phyloP scores from a whole-genome alignment of 345 rosid genomes.

The Pugionium dolabratum region DNA sequence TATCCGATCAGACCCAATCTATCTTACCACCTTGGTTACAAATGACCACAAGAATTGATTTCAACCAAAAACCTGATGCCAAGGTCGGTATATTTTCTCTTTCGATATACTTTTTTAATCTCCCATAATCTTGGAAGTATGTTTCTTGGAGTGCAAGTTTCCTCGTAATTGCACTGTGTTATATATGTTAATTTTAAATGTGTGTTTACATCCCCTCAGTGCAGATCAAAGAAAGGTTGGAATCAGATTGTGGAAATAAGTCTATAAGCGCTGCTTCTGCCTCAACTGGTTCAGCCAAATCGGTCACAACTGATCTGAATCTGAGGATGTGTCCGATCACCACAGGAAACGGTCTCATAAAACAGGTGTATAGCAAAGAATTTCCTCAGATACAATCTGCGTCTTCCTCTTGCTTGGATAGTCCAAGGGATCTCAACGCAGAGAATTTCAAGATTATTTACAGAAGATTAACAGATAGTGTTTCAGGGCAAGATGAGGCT shows the following conservation, averaged over 20 bases:
- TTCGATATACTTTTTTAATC: background rate
- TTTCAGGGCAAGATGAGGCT: conserved; percentile 71
- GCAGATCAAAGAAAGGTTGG: conserved; percentile 62
- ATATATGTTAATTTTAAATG: conserved; percentile 45
- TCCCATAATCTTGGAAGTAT: background rate
- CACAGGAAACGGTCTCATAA: conserved; percentile 38
- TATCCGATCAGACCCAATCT: conserved; percentile 63
- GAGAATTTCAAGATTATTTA: conserved; percentile 55
- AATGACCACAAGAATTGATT: conserved; percentile 49
- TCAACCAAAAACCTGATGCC: conserved; percentile 41
- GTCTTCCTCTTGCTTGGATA: conserved; percentile 44
- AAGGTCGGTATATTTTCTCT: conserved; percentile 49
- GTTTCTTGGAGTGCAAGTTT: conserved; percentile 34
- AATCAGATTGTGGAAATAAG: conserved; percentile 23
- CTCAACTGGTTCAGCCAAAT: conserved; percentile 36
- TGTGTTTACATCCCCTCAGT: conserved; percentile 51
- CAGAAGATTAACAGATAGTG: conserved; percentile 48
- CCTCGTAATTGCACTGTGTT: conserved; percentile 14
- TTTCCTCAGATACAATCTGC: conserved; percentile 43
- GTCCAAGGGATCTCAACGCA: conserved; percentile 30
- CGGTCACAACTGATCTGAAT: conserved; percentile 58
- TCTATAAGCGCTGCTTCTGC: conserved; percentile 29
- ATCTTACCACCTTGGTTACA: conserved; percentile 73
- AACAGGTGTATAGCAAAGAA: conserved; percentile 25
- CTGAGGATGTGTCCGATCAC: conserved; percentile 47